Base-by-base conservation (phyloP, 2,329 filamentous ascomycete genomes). In the Botrytis fabae region DNA sequence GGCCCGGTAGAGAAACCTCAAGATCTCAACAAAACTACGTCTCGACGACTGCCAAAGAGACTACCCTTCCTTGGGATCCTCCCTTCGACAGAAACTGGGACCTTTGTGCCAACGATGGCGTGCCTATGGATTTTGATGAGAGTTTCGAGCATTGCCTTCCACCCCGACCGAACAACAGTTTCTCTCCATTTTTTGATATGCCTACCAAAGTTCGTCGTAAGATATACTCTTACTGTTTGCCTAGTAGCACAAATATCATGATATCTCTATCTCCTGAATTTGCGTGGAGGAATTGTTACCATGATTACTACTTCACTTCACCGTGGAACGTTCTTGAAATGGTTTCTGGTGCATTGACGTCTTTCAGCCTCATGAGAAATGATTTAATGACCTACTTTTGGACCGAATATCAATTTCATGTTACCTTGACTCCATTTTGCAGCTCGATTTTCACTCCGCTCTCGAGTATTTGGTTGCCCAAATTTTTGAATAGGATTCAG, bases 381-480 rank as follows among this genome's bases (percentile, higher is more conserved):
- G 80, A 81, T n/a, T 32, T 80, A 38, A 71, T 81, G 76, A 75
- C 73, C n/a, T 81, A 78, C 48, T 81, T 81, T 71, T 81, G 78
- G 78, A 77, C 78, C 8, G 65, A 78, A 48, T 79, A 78, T 69
- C 71, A 75, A 14, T 81, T 81, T 60, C 80, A 81, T 65, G 74
- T 80, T 66, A 80, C 80, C 0, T 61, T 80, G 1, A 77, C 64
- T 46, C 70, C 74, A 40, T 79, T 80, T 60, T 78, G 73, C 46
- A 76, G 76, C 2, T 76, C 77, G 14, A 48, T 62, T 5, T 74
- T 78, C 32, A 79, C 78, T 4, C 79, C 79, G 2, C 74, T 81
- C 20, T 77, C 79, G 4, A 71, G 77, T 48, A 46, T 77, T 28
- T 81, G 79, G 78, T 70, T 81, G 16, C 57, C 64, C 2, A 40